phyloP scores from a whole-genome alignment of 305 asterid genomes.

The Plantago coronopus region DNA sequence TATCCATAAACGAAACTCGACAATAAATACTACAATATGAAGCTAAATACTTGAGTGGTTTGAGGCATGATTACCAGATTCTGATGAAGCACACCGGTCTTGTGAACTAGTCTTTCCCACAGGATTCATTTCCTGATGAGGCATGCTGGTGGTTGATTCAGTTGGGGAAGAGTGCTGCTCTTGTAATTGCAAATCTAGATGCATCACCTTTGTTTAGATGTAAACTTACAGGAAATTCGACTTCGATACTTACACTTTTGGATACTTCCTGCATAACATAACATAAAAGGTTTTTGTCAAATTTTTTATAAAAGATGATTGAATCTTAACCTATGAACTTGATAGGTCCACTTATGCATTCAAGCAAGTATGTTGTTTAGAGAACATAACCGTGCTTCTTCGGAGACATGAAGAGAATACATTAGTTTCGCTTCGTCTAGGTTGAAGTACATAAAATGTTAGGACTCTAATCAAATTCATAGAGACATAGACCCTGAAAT shows the following conservation, averaged over 20 bases:
- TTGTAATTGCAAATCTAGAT: slow-evolving; percentile 36
- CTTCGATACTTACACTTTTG: slow-evolving; percentile 29
- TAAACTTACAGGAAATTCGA: slow-evolving; percentile 8
- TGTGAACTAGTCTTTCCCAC: slow-evolving; percentile 54
- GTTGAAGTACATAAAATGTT: too few species aligned
- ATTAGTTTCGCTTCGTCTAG: not conserved
- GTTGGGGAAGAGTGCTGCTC: slow-evolving; percentile 38
- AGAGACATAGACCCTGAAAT: too few species aligned
- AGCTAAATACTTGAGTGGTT: slow-evolving; percentile 5
- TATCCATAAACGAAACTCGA: not conserved
- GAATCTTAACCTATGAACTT: not conserved
- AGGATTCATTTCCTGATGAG: slow-evolving; percentile 34
- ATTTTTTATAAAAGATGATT: not conserved
- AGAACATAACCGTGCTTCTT: not conserved
- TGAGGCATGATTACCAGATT: slow-evolving; percentile 44
- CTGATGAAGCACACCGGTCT: slow-evolving; percentile 64
- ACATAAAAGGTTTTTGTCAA: not conserved
- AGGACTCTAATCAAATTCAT: too few species aligned
- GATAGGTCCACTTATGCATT: not conserved
- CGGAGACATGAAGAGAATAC: not conserved
- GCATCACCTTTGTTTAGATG: slow-evolving; percentile 31
- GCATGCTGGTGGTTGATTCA: slow-evolving; percentile 35
- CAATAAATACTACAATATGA: not conserved
- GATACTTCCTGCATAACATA: slow-evolving; percentile 11
- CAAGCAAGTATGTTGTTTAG: not conserved